These are phyloP conservation scores for Penicillium sp. DNA, from an alignment of 2,329 filamentous ascomycete species.

Conservation along the genomic window DNA sequence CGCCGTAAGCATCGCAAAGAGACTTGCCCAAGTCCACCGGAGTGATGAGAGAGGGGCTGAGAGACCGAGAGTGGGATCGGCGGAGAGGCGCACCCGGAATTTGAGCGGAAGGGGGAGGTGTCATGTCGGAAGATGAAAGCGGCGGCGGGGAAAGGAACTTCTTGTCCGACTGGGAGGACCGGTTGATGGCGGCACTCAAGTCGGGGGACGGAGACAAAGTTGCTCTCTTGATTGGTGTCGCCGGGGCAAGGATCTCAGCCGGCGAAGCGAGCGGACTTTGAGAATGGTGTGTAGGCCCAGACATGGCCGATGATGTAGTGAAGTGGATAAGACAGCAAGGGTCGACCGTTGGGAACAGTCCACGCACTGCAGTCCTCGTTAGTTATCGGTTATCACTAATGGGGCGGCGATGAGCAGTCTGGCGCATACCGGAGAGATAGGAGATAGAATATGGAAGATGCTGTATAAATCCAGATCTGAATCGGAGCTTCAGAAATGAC, in stretches of 20 bases:
- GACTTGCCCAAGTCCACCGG: conserved; percentile 50
- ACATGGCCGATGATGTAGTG: conserved; percentile 28
- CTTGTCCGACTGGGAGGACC: conserved; percentile 35
- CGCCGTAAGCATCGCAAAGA: conserved; percentile 42
- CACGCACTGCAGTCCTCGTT: conserved; percentile 23
- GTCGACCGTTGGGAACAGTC: conserved; percentile 18
- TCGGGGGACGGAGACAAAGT: conserved; percentile 39
- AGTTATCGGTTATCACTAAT: conserved; percentile 15
- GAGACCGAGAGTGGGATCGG: conserved; percentile 34
- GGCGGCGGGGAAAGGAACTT: conserved; percentile 43
- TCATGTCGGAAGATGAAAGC: conserved; percentile 54
- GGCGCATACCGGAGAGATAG: conserved; percentile 27
- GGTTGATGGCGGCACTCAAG: conserved; percentile 29
- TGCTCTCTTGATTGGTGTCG: conserved; percentile 32
- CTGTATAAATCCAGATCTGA: background rate
- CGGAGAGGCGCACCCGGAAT: conserved; percentile 44
- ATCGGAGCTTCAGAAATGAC: background rate
- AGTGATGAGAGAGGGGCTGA: conserved; percentile 38
- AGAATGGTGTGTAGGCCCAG: conserved; percentile 30
- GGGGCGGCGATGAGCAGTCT: conserved; percentile 6
- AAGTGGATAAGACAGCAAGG: conserved; percentile 6
- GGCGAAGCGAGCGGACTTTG: conserved; percentile 38
- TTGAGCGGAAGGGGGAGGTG: conserved; percentile 63
- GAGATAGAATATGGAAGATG: background rate
- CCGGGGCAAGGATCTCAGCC: conserved; percentile 38